Evolutionary conservation across 1,139 yeast genomes (phyloP).

Genomic region (Debaryomyces fabryi): DNA sequence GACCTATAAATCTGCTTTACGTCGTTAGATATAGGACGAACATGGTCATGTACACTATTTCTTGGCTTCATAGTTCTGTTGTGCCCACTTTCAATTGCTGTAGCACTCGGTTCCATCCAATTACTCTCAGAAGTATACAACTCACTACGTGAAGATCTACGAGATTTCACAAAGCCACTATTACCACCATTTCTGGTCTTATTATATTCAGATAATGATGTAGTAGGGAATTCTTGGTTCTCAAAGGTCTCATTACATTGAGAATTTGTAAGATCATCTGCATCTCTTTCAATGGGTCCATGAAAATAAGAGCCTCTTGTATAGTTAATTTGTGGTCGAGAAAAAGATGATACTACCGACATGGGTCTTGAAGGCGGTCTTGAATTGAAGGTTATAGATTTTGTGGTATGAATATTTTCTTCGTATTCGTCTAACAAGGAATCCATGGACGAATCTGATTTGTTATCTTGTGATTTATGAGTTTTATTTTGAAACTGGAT

Average conservation of each 20-base stretch:
- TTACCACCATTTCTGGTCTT: conserved; percentile 24
- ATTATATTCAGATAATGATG: conserved; percentile 42
- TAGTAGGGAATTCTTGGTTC: conserved; percentile 35
- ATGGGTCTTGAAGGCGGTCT: conserved; percentile 34
- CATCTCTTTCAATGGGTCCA: conserved; percentile 3
- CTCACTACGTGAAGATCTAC: conserved; percentile 47
- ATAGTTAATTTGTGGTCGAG: conserved; percentile 12
- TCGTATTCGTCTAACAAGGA: conserved; percentile 56
- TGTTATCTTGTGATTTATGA: conserved; percentile 11
- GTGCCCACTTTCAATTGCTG: conserved; percentile 7
- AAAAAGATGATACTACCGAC: conserved; percentile 29
- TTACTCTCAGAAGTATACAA: conserved; percentile 43
- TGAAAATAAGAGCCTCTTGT: conserved; percentile 11
- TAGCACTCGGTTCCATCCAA: conserved; percentile 46
- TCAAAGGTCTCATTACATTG: conserved; percentile 13
- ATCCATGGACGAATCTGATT: conserved; percentile 52
- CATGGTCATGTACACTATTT: conserved; percentile 14
- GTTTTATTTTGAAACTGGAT: conserved; percentile 5
- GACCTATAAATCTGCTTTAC: conserved; percentile 39
- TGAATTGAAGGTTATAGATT: conserved; percentile 29
- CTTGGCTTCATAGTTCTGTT: conserved; percentile 24
- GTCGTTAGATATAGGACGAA: conserved; percentile 19
- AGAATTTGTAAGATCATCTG: conserved; percentile 12
- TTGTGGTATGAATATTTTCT: conserved; percentile 38
- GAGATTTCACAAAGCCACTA: conserved; percentile 20